Conservation (phyloP, 2,329 filamentous ascomycete genomes). For the Trichophyton simii region DNA sequence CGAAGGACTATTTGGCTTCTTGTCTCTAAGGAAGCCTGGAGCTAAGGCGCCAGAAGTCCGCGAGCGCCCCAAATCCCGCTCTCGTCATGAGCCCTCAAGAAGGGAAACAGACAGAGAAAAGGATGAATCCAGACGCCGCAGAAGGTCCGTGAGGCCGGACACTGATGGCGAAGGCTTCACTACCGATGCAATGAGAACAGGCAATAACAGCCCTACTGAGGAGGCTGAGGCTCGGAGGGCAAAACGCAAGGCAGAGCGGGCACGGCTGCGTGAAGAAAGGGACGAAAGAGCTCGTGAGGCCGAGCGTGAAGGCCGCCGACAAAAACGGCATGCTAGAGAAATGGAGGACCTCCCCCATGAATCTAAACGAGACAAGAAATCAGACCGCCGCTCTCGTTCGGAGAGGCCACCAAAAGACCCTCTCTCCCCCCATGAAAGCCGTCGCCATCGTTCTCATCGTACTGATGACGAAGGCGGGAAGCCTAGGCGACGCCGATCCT, state of each 20-base stretch:
- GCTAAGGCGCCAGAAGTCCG: constrained; percentile 21
- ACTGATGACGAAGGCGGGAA: constrained; percentile 22
- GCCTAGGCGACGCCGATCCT: constrained; percentile 26
- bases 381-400: background rate
- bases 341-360: constrained; percentile 15
- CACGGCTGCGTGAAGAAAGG: constrained; percentile 25
- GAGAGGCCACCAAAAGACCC: constrained; percentile 1
- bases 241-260: constrained; percentile 47
- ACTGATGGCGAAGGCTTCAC: constrained; percentile 37
- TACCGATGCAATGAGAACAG: constrained; percentile 22
- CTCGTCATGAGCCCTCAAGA: constrained; percentile 24
- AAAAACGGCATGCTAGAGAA: constrained; percentile 26
- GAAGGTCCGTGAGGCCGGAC: constrained; percentile 35
- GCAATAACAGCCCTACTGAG: constrained; percentile 29
- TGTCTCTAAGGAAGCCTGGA: constrained; percentile 32
- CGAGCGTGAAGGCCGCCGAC: constrained; percentile 20
- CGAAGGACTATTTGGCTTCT: constrained; percentile 49
- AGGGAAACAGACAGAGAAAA: constrained; percentile 26
- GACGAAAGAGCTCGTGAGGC: constrained; percentile 24
- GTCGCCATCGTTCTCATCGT: constrained; percentile 22
- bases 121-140: constrained; percentile 24
- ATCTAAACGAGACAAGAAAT: constrained; percentile 14
- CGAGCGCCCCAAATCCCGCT: constrained; percentile 27
- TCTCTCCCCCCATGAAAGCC: constrained; percentile 14
- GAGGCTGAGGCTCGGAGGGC: constrained; percentile 51